Conservation (phyloP, 1,284 basidiomycete species). For the Inonotus hispidus region DNA sequence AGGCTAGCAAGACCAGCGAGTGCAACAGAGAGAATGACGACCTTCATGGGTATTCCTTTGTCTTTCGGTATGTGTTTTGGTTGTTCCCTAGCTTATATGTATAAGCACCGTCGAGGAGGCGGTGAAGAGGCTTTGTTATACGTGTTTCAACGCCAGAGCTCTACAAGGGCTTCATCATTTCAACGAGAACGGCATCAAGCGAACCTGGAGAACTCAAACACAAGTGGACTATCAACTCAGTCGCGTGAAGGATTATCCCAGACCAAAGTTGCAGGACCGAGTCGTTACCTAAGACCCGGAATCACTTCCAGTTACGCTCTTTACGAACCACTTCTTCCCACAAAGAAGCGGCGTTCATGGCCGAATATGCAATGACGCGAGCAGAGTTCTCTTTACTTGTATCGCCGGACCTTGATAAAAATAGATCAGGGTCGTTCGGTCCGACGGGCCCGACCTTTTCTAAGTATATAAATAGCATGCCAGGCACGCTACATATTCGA, state of each 20-base stretch:
- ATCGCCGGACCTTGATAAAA: neutral
- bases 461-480: neutral
- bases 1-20: constrained; percentile 1
- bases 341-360: neutral
- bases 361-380: neutral
- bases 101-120: neutral
- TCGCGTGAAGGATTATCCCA: too few relatives aligned
- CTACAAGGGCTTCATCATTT: too few relatives aligned
- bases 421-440: neutral
- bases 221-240: too few relatives aligned
- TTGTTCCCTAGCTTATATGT: neutral
- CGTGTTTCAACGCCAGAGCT: too few relatives aligned
- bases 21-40: neutral
- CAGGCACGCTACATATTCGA: neutral
- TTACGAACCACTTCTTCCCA: neutral
- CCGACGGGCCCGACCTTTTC: neutral
- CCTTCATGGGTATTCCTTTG: neutral
- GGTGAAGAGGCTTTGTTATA: too few relatives aligned
- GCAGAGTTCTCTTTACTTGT: neutral
- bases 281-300: too few relatives aligned
- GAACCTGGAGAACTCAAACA: too few relatives aligned
- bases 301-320: too few relatives aligned
- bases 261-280: too few relatives aligned
- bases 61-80: neutral
- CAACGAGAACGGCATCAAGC: too few relatives aligned